Base-by-base conservation (phyloP, 2,329 filamentous ascomycete genomes). In the Cytospora mali region DNA sequence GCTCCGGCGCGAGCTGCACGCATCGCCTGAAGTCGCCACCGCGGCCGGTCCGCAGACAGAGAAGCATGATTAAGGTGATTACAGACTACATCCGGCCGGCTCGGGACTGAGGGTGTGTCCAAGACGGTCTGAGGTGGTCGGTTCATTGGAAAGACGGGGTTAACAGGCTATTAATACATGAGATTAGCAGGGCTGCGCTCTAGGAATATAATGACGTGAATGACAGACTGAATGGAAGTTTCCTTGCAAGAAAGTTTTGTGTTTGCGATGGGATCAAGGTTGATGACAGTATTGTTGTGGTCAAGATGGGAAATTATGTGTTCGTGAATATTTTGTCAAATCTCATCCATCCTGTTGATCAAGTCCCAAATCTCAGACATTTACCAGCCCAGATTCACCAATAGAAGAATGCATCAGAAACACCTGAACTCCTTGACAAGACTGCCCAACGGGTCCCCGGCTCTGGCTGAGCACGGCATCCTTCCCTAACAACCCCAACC, bases 21-120 rank as follows among this genome's bases (percentile, higher is more conserved):
- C 46, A 18, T 28, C 48, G 27, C 18, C 50, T 58, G 48, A 62
- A 60, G 52, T 65, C 63, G 13, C 63, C 63, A 4, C 54, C 51
- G 28, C 48, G 60, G 21, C 46, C 60, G n/a, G 31, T 62, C 13
- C 53, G 55, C 31, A 65, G 55, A 9, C 60, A 58, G 23, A 65
- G 56, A 52, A 65, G 55, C 52, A 62, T 65, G 27, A 58, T 54
- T 21, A 48, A 58, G 55, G 48, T 61, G 23, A 58, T 65, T 13
- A 33, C 51, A 2, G 60, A 63, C 21, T 65, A 58, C 11, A 55
- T 65, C 21, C 60, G 62, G 18, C 62, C 49, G 13, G 55, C 57
- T 6, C 35, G 57, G n/a, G 35, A n/a, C 4, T 60, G n/a, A 46
- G 39, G 18, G 18, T 9, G 16, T 42, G 16, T 11, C 9, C 10